phyloP scores from a whole-genome alignment of 148 eudicot species.

The Bassia scoparia region DNA sequence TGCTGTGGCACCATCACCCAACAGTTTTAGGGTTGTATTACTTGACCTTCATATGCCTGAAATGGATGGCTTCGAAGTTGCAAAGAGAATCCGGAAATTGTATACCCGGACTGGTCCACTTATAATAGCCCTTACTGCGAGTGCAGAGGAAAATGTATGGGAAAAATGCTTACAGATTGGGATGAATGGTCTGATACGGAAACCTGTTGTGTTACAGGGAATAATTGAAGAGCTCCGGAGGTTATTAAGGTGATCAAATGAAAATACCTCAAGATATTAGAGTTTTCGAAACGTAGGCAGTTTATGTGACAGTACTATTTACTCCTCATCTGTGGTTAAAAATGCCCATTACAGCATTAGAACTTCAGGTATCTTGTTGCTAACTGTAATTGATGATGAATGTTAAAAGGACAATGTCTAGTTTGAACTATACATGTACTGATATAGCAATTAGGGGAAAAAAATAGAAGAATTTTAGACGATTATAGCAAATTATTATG shows the following conservation, averaged over 20 bases:
- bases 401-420: conserved; percentile 2
- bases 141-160: conserved; percentile 62
- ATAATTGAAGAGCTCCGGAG: conserved; percentile 62
- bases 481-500: neutral
- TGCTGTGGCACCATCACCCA: conserved; percentile 40
- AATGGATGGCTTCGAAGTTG: conserved; percentile 75
- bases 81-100: conserved; percentile 49
- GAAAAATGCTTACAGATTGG: conserved; percentile 60
- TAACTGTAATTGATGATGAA: neutral
- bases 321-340: neutral
- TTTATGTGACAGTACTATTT: neutral
- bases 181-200: conserved; percentile 66
- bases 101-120: conserved; percentile 48
- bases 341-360: conserved; percentile 1
- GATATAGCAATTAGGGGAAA: neutral
- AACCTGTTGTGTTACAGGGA: conserved; percentile 65
- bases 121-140: conserved; percentile 66
- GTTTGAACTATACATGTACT: neutral
- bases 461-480: neutral
- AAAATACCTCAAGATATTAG: neutral
- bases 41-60: conserved; percentile 79
- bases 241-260: conserved; percentile 32
- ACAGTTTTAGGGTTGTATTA: conserved; percentile 43
- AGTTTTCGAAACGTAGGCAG: neutral
- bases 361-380: conserved; percentile 7